Evolutionary conservation across 176 grass and related monocot species (phyloP), one percentile per base, ranked within the genome.

Genomic region (Oryza officinalis): DNA sequence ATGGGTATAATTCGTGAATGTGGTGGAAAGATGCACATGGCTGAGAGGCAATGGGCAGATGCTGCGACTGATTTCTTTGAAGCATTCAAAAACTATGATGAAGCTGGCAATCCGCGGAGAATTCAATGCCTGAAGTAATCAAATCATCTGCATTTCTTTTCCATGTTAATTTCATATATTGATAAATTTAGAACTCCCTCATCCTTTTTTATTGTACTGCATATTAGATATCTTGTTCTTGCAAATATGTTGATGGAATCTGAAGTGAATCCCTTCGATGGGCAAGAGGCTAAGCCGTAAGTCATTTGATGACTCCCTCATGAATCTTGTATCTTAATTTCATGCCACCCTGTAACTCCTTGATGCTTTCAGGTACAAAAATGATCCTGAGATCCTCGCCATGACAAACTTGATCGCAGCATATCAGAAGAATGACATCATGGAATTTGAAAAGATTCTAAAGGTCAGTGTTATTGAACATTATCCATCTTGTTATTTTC

Each of bases 1-100:
- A 99, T 99, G 96, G 96, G 96, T 65, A 99, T 99, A 85, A 99
- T 99, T 79, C 96, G 94, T 87, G 96, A 96, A 90, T 99, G 96
- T 87, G 96, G 96, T 79, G 96, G 96, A 65, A 99, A 99, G 90
- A 99, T 99, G 96, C 96, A 99, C 79, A 99, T 99, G 96, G 93
- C 96, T 85, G 96, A 98, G 85, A 92, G 96, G 27, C 91, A 93
- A 63, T 99, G 96, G 96, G 89, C 80, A 10, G 93, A 94, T 25
- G 93, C 96, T 74, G 96, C 93, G 4, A 99, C 96, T 35, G 96
- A 98, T 90, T 99, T 99, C 91, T 99, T 99, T 75, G 96, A 99
- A 81, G 96, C 96, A 82, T 98, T 99, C 86, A 98, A 98, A 82
- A 98, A 98, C 65, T 98, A 98, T n/a, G 96, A 98, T 90, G 93